Conservation (phyloP, 2,329 filamentous ascomycete species). For the Coniella lustricola region DNA sequence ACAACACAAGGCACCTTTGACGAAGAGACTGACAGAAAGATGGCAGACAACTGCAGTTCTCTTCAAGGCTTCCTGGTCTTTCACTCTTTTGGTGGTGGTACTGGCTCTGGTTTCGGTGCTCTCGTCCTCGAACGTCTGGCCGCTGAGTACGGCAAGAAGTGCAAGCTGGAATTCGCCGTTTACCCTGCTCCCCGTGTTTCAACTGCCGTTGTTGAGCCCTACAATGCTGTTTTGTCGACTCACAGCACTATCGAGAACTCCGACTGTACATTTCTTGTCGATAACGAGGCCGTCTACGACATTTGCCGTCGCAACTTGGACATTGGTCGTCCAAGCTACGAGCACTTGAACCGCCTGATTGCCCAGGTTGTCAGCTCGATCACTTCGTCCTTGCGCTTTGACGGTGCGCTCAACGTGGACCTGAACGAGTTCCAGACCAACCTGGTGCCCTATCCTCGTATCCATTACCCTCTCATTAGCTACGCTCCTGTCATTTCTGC, state of each 20-base stretch:
- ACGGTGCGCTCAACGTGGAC: conserved; percentile 66
- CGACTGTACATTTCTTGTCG: conserved; percentile 72
- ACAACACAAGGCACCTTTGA: neutral
- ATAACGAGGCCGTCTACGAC: conserved; percentile 70
- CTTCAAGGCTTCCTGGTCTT: conserved; percentile 70
- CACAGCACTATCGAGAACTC: conserved; percentile 72
- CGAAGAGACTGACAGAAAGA: conserved; percentile 16
- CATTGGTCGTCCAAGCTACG: conserved; percentile 60
- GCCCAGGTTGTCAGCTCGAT: conserved; percentile 70
- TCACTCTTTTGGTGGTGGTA: conserved; percentile 68
- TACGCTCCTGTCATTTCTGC: conserved; percentile 66
- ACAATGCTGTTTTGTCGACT: conserved; percentile 67
- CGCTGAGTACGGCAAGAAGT: conserved; percentile 71
- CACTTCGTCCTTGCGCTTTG: conserved; percentile 65
- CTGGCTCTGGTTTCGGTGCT: conserved; percentile 65
- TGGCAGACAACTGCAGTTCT: conserved; percentile 61
- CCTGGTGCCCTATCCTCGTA: conserved; percentile 65
- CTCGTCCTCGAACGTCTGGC: conserved; percentile 66
- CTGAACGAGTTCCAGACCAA: conserved; percentile 75
- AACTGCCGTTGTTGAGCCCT: conserved; percentile 65
- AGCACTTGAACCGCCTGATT: conserved; percentile 67
- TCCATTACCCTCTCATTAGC: conserved; percentile 68
- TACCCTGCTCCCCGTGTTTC: conserved; percentile 65
- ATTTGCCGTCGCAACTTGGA: conserved; percentile 68
- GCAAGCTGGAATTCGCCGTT: conserved; percentile 67